Evolutionary conservation across 257 asterid genomes (phyloP), one percentile per base, ranked within the genome.

Genomic region (Ajuga chamaepitys): DNA sequence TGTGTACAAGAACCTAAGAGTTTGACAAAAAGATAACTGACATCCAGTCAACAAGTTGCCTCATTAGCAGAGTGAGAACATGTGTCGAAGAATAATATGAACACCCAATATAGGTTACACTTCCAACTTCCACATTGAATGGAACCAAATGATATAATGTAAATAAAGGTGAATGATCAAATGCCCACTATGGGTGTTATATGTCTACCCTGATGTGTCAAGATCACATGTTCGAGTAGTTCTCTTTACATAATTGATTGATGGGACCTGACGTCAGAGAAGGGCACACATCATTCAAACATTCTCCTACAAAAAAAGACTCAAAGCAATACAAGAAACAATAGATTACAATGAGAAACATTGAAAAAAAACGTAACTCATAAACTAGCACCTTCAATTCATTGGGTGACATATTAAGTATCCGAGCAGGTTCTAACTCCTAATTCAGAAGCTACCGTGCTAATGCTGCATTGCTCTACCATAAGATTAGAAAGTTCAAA

Each of bases 401-500:
- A 51, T 64, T 74, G n/a, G 94, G 89, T 24, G 86, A 71, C 96
- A 92, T 87, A 67, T 66, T 82, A 53, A 86, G 69, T 71, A 92
- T 74, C 70, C 78, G 85, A 24, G 79, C 84, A 71, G 96, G 88
- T 70, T 80, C 86, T 90, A 92, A 73, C 85, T 92, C 98, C 72
- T 76, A 81, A 21, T 72, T 87, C 53, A 92, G 81, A 76, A 89
- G 80, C 56, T 97, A 91, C 2, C 72, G 78, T 16, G 94, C 86
- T 57, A 92, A 77, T 45, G 48, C 70, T 58, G 63, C 79, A 75
- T 75, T 81, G 62, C 66, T 72, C 98, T 92, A 57, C 69, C 65
- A 58, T 53, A 44, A 22, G 74, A 58, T 14, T 11, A 53, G 59
- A 32, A 46, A 75, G 58, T 61, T 67, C 50, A 32, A 71, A 50